Base-by-base conservation (phyloP, 129 eudicot species). In the Logfia minima region DNA sequence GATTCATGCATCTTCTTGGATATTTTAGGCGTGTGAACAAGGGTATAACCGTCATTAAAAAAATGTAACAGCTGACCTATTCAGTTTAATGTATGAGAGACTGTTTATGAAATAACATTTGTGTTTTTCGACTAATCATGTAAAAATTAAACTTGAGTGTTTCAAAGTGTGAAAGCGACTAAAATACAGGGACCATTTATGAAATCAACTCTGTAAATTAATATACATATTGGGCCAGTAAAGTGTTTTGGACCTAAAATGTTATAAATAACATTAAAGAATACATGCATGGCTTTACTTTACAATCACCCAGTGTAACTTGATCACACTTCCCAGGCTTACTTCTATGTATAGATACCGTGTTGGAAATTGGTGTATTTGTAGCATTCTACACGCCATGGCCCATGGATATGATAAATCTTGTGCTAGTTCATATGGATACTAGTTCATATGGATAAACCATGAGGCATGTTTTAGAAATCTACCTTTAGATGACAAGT, bases 391-490 rank as follows among this genome's bases (percentile, higher is more conserved):
- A 85, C 85, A 87, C 84, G 88, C 94, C n/a, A 48, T 48, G 17
- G 55, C 75, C 84, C 82, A 86, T 84, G 75, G 82, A 66, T 39
- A n/a, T 35, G 90, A 88, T 86, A 82, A 74, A 80, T 82, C 85
- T 77, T 83, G 90, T 83, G 89, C 13, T 26, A 60, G 48, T 56
- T 81, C 75, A 75, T 60, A 63, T 81, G 72, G 26, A 32, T 71
- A 68, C 13, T 26, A 60, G 48, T 56, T 81, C 75, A 75, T 60
- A 63, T 81, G 72, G 26, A 32, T 71, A 68, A 63, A 70, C 53
- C 69, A 51, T 22, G 35, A 79, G 45, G 61, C 59, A 79, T 72
- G 78, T 39, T 37, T 18, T 9, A 43, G 48, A 72, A 72, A 29
- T 35, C 67, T 34, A 63, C 32, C 52, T 70, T 62, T 61, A n/a